Evolutionary conservation across 2,329 filamentous ascomycete species (phyloP), one percentile per base, ranked within the genome.

Genomic region (Alternaria solani): DNA sequence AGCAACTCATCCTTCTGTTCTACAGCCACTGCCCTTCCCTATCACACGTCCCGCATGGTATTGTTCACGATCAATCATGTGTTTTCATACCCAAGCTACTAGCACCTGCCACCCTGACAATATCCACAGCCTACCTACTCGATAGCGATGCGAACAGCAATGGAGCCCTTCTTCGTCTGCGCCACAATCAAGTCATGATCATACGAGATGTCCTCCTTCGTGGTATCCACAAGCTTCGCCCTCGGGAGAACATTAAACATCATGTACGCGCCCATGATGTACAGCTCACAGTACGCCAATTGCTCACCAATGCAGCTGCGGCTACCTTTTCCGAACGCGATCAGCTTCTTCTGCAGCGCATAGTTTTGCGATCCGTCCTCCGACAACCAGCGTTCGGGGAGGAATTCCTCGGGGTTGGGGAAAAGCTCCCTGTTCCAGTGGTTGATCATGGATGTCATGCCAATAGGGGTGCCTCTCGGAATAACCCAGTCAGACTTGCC

Each of bases 331-430:
- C 66, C 66, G 49, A 72, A 72, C 20, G 68, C 62, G 48, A 72
- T 69, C 34, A 72, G 60, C 38, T 70, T 71, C 55, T 69, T 70
- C 51, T 65, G 61, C 16, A 71, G 42, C 32, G 62, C 55, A 20
- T 67, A 68, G 52, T 70, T 66, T 20, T 62, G 65, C 38, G 64
- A 58, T 8, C 62, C 65, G 28, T 70, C 58, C 9, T 51, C 54
- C 20, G 65, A 51, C 2, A 79, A 62, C 78, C 77, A 80, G 11
- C 78, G 66, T 54, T 78, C 72, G 4, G 75, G 75, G 6, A 61
- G 43, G 51, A 78, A 78, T 1, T 68, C 64, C 18, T 69, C 59
- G 0, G 75, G 68, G 25, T 70, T 51, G 1, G 74, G 70, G 46
- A 59, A 59, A 25, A 81, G 71, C 8, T 64, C 59, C 32, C 66